Conservation (phyloP, 345 rosid genomes). For the Cardiospermum halicacabum region DNA sequence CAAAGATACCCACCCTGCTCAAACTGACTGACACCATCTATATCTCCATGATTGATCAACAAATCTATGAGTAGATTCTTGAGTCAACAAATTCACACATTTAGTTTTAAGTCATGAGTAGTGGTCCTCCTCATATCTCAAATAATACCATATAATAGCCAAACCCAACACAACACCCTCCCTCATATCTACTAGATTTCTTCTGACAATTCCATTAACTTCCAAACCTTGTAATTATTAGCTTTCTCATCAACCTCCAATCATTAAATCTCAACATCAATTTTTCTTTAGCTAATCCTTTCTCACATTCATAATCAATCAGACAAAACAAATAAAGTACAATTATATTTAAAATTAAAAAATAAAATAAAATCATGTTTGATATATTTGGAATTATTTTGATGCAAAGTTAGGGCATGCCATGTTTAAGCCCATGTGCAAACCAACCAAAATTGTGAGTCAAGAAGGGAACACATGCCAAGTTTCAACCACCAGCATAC, state of each 20-base stretch:
- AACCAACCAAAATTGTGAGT: slow-evolving; percentile 28
- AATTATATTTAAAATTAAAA: background rate
- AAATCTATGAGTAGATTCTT: slow-evolving; percentile 11
- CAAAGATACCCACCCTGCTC: background rate
- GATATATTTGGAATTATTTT: too few relatives aligned
- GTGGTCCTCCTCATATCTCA: slow-evolving; percentile 24
- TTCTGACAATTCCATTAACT: too few relatives aligned
- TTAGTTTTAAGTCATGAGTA: slow-evolving; percentile 20
- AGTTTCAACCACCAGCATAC: slow-evolving; percentile 30
- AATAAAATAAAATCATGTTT: too few relatives aligned
- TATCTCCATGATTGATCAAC: background rate
- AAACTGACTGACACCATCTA: too few relatives aligned
- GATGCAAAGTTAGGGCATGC: slow-evolving; percentile 9
- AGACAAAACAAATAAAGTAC: too few relatives aligned
- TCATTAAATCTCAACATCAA: background rate
- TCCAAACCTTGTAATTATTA: background rate
- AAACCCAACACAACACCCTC: too few relatives aligned
- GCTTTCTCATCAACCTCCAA: background rate
- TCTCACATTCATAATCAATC: background rate
- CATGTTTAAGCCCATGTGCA: slow-evolving; percentile 32
- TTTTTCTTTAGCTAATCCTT: background rate
- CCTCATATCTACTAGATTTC: too few relatives aligned
- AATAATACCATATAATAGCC: too few relatives aligned
- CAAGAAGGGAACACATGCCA: slow-evolving; percentile 21
- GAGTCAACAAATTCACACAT: slow-evolving; percentile 15